phyloP scores from a whole-genome alignment of 169 alveolate species.

The Ichthyophthirius multifiliis region DNA sequence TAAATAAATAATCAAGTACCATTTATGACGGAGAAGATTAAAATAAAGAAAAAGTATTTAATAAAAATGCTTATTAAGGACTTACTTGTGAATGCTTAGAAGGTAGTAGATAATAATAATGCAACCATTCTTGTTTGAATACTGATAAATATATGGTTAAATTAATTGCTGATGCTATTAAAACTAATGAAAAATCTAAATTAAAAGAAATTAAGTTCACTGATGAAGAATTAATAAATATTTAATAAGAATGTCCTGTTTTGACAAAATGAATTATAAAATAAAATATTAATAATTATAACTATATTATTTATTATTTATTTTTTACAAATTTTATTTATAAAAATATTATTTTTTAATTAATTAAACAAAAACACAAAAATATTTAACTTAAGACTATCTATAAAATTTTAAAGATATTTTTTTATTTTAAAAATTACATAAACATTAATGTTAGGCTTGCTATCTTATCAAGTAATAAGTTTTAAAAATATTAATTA shows the following conservation, averaged over 20 bases:
- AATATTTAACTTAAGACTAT: too few species aligned
- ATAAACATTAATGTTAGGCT: too few species aligned
- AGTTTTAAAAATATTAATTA: too few species aligned
- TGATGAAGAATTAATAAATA: not conserved
- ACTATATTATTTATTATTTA: too few species aligned
- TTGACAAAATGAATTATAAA: not conserved
- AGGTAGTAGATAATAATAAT: conserved; percentile 1
- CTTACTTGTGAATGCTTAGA: conserved; percentile 20
- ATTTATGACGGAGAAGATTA: not conserved
- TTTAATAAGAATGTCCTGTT: not conserved
- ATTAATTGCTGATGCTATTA: conserved; percentile 18
- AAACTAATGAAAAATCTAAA: conserved; percentile 2
- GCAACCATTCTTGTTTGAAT: conserved; percentile 34
- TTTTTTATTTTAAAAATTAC: too few species aligned
- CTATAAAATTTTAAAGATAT: too few species aligned
- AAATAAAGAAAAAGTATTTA: not conserved
- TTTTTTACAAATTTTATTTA: too few species aligned
- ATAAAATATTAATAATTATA: too few species aligned
- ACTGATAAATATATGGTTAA: conserved; percentile 1
- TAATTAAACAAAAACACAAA: too few species aligned
- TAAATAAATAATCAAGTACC: not conserved
- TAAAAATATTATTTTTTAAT: too few species aligned
- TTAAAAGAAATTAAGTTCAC: not conserved
- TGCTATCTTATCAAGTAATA: too few species aligned
- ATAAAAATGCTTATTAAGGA: conserved; percentile 15